phyloP scores from a whole-genome alignment of 805 yeast species.

The Candida incommunis region DNA sequence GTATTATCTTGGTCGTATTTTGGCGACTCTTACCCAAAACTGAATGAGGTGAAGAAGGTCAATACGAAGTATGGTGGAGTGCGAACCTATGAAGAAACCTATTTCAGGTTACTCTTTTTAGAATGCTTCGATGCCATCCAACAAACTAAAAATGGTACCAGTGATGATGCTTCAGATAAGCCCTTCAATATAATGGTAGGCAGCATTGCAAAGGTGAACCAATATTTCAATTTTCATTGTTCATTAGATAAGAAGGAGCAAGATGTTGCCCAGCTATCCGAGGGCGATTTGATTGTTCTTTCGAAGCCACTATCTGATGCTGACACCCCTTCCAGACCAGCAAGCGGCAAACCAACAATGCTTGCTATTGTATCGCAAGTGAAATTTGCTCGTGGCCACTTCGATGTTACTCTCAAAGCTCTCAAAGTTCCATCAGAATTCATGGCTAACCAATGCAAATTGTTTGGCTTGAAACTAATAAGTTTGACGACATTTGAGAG shows the following conservation, averaged over 20 bases:
- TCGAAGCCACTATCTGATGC: background rate
- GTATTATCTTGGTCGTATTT: background rate
- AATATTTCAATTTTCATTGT: background rate
- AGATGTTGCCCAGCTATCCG: background rate
- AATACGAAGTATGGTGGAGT: background rate
- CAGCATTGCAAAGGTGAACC: background rate
- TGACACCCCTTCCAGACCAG: background rate
- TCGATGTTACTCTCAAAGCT: background rate
- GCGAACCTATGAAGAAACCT: background rate
- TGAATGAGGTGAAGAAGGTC: background rate
- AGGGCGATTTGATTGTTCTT: background rate
- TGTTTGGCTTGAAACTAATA: constrained; percentile 54
- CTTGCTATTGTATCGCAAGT: background rate
- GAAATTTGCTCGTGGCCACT: background rate
- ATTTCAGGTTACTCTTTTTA: background rate
- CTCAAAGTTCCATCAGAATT: background rate
- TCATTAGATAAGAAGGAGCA: background rate
- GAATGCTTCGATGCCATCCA: background rate
- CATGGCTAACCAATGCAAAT: constrained; percentile 15
- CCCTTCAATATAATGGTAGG: background rate
- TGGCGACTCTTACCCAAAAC: background rate
- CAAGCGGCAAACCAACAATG: background rate
- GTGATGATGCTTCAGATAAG: background rate
- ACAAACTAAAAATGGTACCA: background rate
- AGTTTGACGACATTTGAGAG: constrained; percentile 88